Conservation (phyloP, 352 stramenopile genomes). For the Globisporangium recalcitrans region DNA sequence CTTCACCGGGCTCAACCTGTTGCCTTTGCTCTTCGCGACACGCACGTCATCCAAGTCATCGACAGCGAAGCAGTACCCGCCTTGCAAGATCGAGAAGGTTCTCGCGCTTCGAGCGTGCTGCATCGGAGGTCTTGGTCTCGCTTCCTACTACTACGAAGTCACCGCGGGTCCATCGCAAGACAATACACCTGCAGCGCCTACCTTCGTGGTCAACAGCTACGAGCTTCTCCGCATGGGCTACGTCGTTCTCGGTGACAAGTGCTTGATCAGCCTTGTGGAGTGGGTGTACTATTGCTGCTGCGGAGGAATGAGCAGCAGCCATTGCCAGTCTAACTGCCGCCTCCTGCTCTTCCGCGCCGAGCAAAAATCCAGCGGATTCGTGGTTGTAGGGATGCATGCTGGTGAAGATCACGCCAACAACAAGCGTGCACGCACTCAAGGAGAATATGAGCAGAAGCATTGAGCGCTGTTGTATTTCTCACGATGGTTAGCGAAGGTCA, state of each 20-base stretch:
- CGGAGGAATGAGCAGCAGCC: background rate
- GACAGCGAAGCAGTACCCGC: background rate
- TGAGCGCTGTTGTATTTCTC: too few species aligned
- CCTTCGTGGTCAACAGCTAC: constrained; percentile 5
- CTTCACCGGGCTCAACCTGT: constrained; percentile 9
- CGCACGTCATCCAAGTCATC: background rate
- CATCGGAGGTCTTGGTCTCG: background rate
- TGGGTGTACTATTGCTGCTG: background rate
- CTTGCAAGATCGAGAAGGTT: background rate
- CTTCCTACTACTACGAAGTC: background rate
- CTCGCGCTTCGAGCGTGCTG: constrained; percentile 1
- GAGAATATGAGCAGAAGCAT: background rate
- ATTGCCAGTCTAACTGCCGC: background rate
- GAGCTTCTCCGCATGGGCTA: constrained; percentile 5
- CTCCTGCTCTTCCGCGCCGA: background rate
- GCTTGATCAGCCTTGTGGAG: constrained; percentile 1
- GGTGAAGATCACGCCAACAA: too few species aligned
- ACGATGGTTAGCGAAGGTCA: too few species aligned
- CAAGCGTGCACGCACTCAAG: background rate
- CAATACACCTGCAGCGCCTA: background rate
- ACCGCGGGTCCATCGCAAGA: background rate
- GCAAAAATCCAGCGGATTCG: background rate
- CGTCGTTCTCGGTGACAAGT: constrained; percentile 3
- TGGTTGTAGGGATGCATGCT: background rate
- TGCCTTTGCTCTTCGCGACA: background rate